Base-by-base conservation (phyloP, 352 stramenopile species). In the Phytophthora melonis region DNA sequence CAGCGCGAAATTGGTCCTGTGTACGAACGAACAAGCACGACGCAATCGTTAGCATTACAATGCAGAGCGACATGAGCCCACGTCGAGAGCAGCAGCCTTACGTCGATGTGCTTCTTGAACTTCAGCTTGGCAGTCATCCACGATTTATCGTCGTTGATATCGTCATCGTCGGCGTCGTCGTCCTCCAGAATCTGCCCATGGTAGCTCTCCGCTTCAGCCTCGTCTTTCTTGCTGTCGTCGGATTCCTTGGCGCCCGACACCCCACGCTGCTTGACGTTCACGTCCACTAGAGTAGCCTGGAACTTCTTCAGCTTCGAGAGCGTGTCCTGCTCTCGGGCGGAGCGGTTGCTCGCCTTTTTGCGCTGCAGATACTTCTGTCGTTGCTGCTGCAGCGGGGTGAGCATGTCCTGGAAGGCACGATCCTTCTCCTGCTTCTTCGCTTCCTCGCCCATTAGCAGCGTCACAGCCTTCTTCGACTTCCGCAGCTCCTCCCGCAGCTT, bases 101-200 rank as follows among this genome's bases (percentile, higher is more conserved):
- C 90, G 65, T 97, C 91, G 34, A 96, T 94, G 72, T 97, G 91
- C 57, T 95, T 95, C 67, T 92, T 93, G 74, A 96, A 96, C 77
- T 94, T 94, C 53, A 97, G 83, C 72, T 96, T 93, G n/a, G 87
- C 84, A 1, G 82, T 85, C 86, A 95, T 94, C 91, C 91, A 97
- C 13, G 87, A 93, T 39, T 79, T 80, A 63, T 90, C 86, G 5
- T 83, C 73, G 41, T 79, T 80, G 11, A 62, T 72, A 56, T 74
- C 75, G 43, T 83, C 75, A 47, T 83, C 69, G 14, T 78, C 61
- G 5, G 82, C 79, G 18, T 79, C 74, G 25, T 87, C 81, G 14
- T 74, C 70, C 60, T 91, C 83, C 4, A 94, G 64, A 53, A 94
- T 69, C 69, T 93, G 88, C 3, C 88, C 86, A 59, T 94, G 85